Evolutionary conservation across 2,329 filamentous ascomycete species (phyloP), one percentile per base, ranked within the genome.

Genomic region (Ascochyta clinopodiicola): DNA sequence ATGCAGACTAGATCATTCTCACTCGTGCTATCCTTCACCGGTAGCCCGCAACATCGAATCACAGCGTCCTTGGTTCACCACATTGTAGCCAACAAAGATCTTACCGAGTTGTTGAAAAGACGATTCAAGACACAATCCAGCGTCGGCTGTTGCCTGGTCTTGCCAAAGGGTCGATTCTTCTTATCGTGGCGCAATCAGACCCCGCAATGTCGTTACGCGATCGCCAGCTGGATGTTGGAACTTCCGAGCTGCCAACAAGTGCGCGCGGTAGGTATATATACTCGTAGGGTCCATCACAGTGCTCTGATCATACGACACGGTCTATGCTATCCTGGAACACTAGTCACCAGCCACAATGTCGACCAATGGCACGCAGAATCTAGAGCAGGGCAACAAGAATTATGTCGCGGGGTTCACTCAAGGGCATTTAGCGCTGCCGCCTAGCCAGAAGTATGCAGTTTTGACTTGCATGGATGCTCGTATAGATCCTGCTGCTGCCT

Each of bases 401-500:
- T 87, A 88, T 66, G 82, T 80, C 4, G 75, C 79, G 2, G 75
- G 71, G 2, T 93, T 92, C 73, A 84, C 80, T n/a, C 80, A 90
- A 58, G 88, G 87, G 15, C 61, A 86, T 58, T 81, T 92, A 4
- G 81, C 84, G 0, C 81, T 92, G 1, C 88, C 89, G 0, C 90
- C 90, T 15, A 84, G 84, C 9, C 89, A 88, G 76, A 84, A 88
- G 64, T 90, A 90, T 67, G 79, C 86, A 7, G 78, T 89, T 60
- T 74, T 94, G 39, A 90, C 89, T 0, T 95, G 91, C 76, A 95
- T 95, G 90, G 90, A 95, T 68, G 88, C 91, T 5, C 86, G 90
- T 12, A 80, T 81, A 73, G 82, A 94, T 65, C 86, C 90, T 0
- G 82, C 85, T 3, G 78, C 83, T 12, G 88, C 88, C 7, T 88